Percentiles rank a stretch among this genome's conserved stretches.
phyloP scores from a whole-genome alignment of 2,329 filamentous ascomycete species.

The Microcyclospora pomicola region DNA sequence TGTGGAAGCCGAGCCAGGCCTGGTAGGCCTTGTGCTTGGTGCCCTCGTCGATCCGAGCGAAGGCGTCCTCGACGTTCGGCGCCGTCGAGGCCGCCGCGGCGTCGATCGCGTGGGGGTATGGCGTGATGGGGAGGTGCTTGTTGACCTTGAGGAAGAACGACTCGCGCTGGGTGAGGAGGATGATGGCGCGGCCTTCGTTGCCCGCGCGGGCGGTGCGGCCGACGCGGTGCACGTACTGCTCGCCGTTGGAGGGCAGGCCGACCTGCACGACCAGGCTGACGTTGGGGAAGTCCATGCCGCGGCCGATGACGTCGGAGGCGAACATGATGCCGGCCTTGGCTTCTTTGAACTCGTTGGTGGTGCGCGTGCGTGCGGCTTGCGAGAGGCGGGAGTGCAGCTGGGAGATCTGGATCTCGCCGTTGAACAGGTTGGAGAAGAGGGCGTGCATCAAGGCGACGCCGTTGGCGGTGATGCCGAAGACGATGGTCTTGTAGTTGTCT shows the following conservation, averaged over 20 bases:
- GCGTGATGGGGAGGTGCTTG: slow-evolving; percentile 36
- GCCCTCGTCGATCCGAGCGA: slow-evolving; percentile 26
- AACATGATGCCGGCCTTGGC: slow-evolving; percentile 36
- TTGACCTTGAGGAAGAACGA: slow-evolving; percentile 38
- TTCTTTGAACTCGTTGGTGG: slow-evolving; percentile 32
- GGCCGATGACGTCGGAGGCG: slow-evolving; percentile 64
- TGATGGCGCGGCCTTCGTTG: slow-evolving; percentile 46
- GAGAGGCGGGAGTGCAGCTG: slow-evolving; percentile 32
- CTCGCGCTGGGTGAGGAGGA: slow-evolving; percentile 39
- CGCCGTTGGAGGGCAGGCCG: slow-evolving; percentile 38
- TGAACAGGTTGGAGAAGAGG: slow-evolving; percentile 22
- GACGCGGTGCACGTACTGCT: slow-evolving; percentile 79
- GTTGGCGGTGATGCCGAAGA: slow-evolving; percentile 35
- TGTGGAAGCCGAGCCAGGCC: slow-evolving; percentile 35
- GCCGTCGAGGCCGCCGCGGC: slow-evolving; percentile 22
- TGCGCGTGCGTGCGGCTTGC: slow-evolving; percentile 29
- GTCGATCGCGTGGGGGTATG: slow-evolving; percentile 33
- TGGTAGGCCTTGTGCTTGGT: slow-evolving; percentile 33
- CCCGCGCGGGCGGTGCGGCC: slow-evolving; percentile 85
- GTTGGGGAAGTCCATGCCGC: slow-evolving; percentile 94
- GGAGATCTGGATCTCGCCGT: slow-evolving; percentile 25
- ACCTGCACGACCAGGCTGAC: slow-evolving; percentile 82
- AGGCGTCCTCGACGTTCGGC: slow-evolving; percentile 17
- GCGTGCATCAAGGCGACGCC: slow-evolving; percentile 31
- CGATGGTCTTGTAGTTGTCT: slow-evolving; percentile 31